Conservation (phyloP, 306 rosid species). For the Carpinus fangiana region DNA sequence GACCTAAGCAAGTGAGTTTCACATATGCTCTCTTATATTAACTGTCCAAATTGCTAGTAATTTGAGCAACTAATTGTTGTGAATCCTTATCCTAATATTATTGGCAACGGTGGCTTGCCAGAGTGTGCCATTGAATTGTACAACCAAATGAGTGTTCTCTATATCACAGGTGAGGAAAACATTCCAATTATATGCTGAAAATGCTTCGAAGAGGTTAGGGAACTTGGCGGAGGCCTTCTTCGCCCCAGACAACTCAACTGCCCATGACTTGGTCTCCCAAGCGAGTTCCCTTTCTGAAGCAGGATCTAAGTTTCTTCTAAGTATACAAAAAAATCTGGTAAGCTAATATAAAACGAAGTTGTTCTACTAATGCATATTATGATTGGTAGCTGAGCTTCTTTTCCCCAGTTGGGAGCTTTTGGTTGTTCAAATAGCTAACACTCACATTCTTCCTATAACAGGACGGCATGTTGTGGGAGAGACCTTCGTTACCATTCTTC, state of each 20-base stretch:
- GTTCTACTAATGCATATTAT: no score
- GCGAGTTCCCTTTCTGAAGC: constrained; percentile 50
- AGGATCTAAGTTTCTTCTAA: constrained; percentile 51
- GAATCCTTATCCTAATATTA: no score
- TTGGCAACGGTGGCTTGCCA: no score
- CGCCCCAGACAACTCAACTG: constrained; percentile 38
- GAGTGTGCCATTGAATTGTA: no score
- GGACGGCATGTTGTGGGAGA: constrained; percentile 70
- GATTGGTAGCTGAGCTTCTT: neutral
- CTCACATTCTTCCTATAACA: constrained; percentile 17
- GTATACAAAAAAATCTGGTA: constrained; percentile 48
- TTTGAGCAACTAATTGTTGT: no score
- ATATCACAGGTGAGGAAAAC: constrained; percentile 51
- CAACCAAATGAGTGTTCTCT: neutral
- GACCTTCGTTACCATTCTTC: constrained; percentile 31
- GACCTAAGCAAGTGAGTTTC: no score
- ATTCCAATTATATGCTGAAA: constrained; percentile 42
- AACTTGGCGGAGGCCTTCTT: constrained; percentile 45
- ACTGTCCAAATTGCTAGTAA: no score
- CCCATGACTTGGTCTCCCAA: constrained; percentile 32
- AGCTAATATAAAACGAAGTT: neutral
- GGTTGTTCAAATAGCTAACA: neutral
- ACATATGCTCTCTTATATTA: no score
- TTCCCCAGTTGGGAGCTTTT: constrained; percentile 7
- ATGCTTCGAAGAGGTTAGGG: constrained; percentile 47